Percentiles rank a stretch among this genome's conserved stretches.
These are phyloP conservation scores for Aspergillus fischeri DNA, from an alignment of 2,329 filamentous ascomycete genomes.

Conservation along the genomic window DNA sequence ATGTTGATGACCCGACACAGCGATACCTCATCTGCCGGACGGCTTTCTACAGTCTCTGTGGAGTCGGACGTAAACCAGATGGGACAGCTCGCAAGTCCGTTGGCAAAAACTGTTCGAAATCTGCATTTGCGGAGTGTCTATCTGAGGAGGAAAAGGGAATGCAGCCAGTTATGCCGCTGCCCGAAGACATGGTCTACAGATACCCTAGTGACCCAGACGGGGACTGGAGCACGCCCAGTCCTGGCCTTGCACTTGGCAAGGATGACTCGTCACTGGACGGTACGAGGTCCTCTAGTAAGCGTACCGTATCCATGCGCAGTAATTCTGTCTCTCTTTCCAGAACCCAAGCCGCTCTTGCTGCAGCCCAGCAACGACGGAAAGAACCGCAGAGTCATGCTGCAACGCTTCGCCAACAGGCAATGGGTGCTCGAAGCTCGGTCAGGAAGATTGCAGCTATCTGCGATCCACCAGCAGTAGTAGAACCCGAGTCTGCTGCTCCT, in stretches of 20 bases:
- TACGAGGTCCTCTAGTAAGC: constrained; percentile 25
- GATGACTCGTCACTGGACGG: constrained; percentile 25
- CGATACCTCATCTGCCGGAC: constrained; percentile 38
- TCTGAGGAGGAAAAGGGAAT: constrained; percentile 43
- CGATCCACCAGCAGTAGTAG: constrained; percentile 18
- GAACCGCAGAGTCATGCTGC: constrained; percentile 45
- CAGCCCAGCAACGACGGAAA: constrained; percentile 37
- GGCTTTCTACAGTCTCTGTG: constrained; percentile 43
- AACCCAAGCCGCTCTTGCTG: constrained; percentile 38
- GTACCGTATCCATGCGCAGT: constrained; percentile 23
- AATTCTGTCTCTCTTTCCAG: constrained; percentile 28
- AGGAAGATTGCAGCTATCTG: constrained; percentile 24
- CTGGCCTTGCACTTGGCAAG: constrained; percentile 15
- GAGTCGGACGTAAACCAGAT: constrained; percentile 41
- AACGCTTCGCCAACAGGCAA: constrained; percentile 43
- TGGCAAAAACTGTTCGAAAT: constrained; percentile 44
- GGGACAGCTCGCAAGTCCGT: constrained; percentile 39
- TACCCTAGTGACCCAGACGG: constrained; percentile 38
- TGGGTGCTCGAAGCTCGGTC: constrained; percentile 29
- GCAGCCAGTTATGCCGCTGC: constrained; percentile 44
- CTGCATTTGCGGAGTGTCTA: constrained; percentile 44
- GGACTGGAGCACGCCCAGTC: constrained; percentile 37
- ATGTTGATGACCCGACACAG: constrained; percentile 34
- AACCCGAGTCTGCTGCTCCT: constrained; percentile 12
- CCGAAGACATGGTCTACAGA: constrained; percentile 43